phyloP scores from a whole-genome alignment of 164 flowering plant genomes.

The Dillenia suffruticosa region DNA sequence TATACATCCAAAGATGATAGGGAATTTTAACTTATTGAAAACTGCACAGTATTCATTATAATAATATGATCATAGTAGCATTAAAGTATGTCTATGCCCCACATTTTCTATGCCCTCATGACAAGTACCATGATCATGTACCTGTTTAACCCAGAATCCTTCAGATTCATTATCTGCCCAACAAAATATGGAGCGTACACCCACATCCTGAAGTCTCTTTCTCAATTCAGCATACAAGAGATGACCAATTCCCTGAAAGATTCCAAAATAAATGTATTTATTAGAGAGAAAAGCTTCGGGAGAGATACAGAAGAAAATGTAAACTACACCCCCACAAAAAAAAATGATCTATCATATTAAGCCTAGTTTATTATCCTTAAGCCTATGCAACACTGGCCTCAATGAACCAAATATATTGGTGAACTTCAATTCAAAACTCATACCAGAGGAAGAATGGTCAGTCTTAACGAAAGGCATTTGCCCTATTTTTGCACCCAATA shows the following conservation, averaged over 20 bases:
- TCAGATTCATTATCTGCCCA: conserved; percentile 94
- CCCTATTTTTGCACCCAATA: too few relatives aligned
- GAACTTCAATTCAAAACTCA: too few relatives aligned
- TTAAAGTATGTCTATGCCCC: not conserved
- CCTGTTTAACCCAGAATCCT: conserved; percentile 95
- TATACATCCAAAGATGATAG: too few relatives aligned
- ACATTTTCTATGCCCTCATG: not conserved
- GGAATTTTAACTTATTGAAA: too few relatives aligned
- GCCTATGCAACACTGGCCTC: not conserved
- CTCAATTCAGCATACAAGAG: conserved; percentile 56
- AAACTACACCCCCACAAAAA: too few relatives aligned
- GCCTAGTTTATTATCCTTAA: not conserved
- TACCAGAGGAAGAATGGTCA: too few relatives aligned
- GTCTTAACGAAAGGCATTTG: too few relatives aligned
- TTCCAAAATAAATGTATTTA: conserved; percentile 2
- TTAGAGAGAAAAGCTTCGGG: not conserved
- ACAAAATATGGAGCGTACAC: conserved; percentile 61
- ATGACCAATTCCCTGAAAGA: conserved; percentile 69
- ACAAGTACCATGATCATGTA: conserved; percentile 16
- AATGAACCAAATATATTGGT: not conserved
- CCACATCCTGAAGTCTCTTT: conserved; percentile 70
- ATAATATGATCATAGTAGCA: not conserved
- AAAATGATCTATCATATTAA: too few relatives aligned
- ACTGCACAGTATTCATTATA: too few relatives aligned
- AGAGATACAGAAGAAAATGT: not conserved